A percentile compares a stretch with the other conserved stretches of the same genome.
Evolutionary conservation across 192 early-diverging fungal species (phyloP).

Genomic region (Coemansia sp.): DNA sequence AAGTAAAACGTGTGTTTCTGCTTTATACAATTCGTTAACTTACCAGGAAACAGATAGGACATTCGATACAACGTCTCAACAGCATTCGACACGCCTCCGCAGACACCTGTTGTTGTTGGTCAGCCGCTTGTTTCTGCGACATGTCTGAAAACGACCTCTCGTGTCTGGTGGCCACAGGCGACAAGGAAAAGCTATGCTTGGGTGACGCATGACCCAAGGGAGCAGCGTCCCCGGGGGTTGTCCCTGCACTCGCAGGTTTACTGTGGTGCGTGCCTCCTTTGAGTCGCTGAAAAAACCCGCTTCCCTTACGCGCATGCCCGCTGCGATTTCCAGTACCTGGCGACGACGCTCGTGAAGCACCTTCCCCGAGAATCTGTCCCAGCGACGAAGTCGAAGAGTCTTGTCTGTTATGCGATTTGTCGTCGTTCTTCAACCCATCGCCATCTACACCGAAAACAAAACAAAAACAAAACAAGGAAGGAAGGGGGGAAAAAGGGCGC

Average conservation of each 20-base stretch:
- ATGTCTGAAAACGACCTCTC: constrained; percentile 36
- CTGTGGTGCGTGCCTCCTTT: constrained; percentile 10
- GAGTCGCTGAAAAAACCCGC: constrained; percentile 45
- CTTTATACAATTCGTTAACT: no score
- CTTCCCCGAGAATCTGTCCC: neutral
- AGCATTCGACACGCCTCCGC: constrained; percentile 20
- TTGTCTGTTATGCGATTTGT: constrained; percentile 12
- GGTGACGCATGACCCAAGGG: neutral
- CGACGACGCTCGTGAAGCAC: constrained; percentile 3
- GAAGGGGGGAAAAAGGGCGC: no score
- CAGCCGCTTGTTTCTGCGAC: neutral
- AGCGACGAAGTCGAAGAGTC: constrained; percentile 18
- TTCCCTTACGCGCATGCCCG: constrained; percentile 42
- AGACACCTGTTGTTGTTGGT: constrained; percentile 6
- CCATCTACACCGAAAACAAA: no score
- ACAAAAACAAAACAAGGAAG: no score
- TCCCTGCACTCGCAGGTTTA: neutral
- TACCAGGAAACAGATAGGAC: constrained; percentile 88
- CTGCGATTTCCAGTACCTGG: neutral
- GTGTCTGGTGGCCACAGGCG: constrained; percentile 19
- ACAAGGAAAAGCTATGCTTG: constrained; percentile 11
- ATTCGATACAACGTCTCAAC: constrained; percentile 68
- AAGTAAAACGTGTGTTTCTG: no score
- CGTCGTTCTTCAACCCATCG: neutral
- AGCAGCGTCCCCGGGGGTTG: neutral